Percentiles rank a stretch among this genome's conserved stretches.
Conservation (phyloP, 495 filamentous ascomycete species). For the Talaromyces adpressus region DNA sequence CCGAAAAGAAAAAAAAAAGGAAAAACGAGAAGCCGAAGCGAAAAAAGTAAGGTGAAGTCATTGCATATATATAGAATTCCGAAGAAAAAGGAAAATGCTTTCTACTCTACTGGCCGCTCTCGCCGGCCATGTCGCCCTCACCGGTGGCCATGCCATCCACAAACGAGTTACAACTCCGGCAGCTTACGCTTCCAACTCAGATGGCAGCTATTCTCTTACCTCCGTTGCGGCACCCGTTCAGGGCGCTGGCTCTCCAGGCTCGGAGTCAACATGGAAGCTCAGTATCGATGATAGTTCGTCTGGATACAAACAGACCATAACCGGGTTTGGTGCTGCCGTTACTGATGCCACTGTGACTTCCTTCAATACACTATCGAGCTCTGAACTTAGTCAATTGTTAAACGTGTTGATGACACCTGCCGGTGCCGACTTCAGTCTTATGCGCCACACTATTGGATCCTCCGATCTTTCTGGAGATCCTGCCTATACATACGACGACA, state of each 20-base stretch:
- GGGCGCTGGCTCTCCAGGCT: conserved; percentile 32
- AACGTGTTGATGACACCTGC: conserved; percentile 25
- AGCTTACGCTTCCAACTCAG: conserved; percentile 39
- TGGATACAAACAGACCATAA: conserved; percentile 43
- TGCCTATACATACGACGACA: conserved; percentile 50
- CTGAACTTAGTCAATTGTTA: conserved; percentile 30
- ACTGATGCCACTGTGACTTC: conserved; percentile 49
- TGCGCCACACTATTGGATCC: conserved; percentile 49
- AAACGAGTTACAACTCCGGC: conserved; percentile 19
- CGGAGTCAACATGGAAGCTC: conserved; percentile 38
- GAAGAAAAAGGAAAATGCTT: background rate
- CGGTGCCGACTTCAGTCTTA: conserved; percentile 42
- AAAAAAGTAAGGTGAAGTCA: background rate
- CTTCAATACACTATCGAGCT: conserved; percentile 37
- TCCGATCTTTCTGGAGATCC: conserved; percentile 42
- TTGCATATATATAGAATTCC: background rate
- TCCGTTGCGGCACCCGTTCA: conserved; percentile 33
- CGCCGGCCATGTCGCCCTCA: conserved; percentile 1
- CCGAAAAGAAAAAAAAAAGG: too few species aligned
- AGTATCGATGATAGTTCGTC: conserved; percentile 40
- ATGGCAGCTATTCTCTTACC: conserved; percentile 36
- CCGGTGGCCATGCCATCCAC: background rate
- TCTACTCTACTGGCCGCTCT: background rate
- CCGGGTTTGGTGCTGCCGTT: conserved; percentile 48
- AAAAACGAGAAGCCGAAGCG: background rate